These are phyloP conservation scores for Malania oleifera DNA, from an alignment of 164 flowering plant species.

Conservation along the genomic window DNA sequence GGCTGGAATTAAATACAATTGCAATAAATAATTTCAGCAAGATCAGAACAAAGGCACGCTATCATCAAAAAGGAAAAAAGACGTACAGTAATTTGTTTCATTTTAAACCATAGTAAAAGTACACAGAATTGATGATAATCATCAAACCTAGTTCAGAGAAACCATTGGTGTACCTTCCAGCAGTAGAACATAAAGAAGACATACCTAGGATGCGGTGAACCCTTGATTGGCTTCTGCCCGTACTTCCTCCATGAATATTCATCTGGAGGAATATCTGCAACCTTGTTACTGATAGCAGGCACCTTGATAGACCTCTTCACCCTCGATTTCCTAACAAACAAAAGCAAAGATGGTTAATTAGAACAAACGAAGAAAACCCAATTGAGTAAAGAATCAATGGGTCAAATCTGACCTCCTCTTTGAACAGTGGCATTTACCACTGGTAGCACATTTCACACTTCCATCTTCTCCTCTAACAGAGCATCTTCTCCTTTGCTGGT, in stretches of 20 bases:
- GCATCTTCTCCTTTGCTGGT: slow-evolving; percentile 70
- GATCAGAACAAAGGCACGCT: too few species aligned
- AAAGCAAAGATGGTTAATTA: background rate
- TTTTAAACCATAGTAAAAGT: too few species aligned
- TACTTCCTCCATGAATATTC: slow-evolving; percentile 44
- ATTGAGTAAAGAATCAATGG: background rate
- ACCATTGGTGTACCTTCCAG: too few species aligned
- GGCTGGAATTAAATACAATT: too few species aligned
- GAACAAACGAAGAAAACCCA: background rate
- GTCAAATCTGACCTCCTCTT: slow-evolving; percentile 23
- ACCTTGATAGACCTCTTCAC: slow-evolving; percentile 28
- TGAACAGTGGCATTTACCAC: slow-evolving; percentile 28
- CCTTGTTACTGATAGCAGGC: slow-evolving; percentile 22
- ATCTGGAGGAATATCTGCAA: slow-evolving; percentile 29
- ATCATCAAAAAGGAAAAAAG: too few species aligned
- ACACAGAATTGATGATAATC: background rate
- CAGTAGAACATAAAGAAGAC: background rate
- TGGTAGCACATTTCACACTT: slow-evolving; percentile 64
- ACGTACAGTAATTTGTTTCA: too few species aligned
- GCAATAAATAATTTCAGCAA: too few species aligned
- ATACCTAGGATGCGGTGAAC: slow-evolving; percentile 46
- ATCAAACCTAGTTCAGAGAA: too few species aligned
- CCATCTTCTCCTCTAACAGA: slow-evolving; percentile 82
- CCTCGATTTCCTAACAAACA: slow-evolving; percentile 16
- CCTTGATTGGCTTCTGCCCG: slow-evolving; percentile 53